Base-by-base conservation (phyloP, 1,139 yeast genomes). In the Yamadazyma buinensis region DNA sequence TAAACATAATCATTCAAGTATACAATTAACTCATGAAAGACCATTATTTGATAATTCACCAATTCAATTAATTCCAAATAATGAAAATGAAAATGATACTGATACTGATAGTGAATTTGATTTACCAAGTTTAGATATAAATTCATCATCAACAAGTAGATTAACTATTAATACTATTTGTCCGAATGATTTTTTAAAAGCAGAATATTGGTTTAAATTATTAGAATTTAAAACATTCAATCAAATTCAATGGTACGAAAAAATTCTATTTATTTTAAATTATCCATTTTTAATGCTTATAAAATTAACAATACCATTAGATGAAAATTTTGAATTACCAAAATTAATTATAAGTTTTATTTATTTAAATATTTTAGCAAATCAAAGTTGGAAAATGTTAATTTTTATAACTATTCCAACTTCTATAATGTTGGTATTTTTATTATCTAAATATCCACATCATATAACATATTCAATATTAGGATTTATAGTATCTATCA, bases 401-500 rank as follows among this genome's bases (percentile, higher is more conserved):
- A 6, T 33, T 7, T 29, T 32, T 11, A 3, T 23, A 10, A 30
- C 29, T 27, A 5, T 36, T 8, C 36, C 36, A n/a, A 8, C 23
- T 17, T 26, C 36, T 7, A 13, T 29, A 5, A 8, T 26, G 2
- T 26, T 30, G 9, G 26, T 31, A 4, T 17, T 23, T 5, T 15
- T 38, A 3, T 14, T 39, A 7, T 11, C 21, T 8, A 33, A 35
- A 18, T 35, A 29, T 34, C 40, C 36, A 9, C 24, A 29, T 15
- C 27, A 34, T 12, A 34, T 42, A 11, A 11, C 37, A 9, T 37
- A 36, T 24, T 34, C 86, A 0, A 40, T 68, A 1, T 26, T 72
- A 3, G 97, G 96, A 0, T 90, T 92, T 48, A 41, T 75, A 0
- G 59, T 80, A 11, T 73, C 95, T 2, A 67, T 90, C 6, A 58